Evolutionary conservation across 225 moss, liverwort and hornwort genomes (phyloP).

Genomic region (Takakia lepidozioides): DNA sequence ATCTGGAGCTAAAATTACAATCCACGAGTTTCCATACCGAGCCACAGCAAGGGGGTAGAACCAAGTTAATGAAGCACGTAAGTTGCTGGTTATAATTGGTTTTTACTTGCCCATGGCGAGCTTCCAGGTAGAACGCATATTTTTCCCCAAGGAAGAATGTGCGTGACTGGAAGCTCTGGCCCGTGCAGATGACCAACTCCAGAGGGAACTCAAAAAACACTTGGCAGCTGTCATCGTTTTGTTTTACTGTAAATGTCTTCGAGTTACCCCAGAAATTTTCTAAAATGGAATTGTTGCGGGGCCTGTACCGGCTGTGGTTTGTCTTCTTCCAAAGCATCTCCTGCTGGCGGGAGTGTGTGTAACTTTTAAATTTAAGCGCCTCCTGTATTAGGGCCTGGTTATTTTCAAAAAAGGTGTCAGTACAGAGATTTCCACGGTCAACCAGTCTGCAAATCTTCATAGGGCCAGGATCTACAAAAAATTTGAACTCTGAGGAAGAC

Average conservation of each 20-base stretch:
- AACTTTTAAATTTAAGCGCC: constrained; percentile 73
- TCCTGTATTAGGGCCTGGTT: constrained; percentile 62
- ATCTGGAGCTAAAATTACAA: constrained; percentile 11
- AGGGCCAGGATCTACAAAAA: too few relatives aligned
- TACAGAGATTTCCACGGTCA: too few relatives aligned
- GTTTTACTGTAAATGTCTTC: constrained; percentile 61
- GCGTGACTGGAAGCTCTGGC: constrained; percentile 69
- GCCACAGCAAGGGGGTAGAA: constrained; percentile 25
- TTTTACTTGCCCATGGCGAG: constrained; percentile 68
- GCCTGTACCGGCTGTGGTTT: constrained; percentile 65
- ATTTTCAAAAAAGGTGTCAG: too few relatives aligned
- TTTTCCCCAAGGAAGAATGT: constrained; percentile 54
- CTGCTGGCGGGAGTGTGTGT: constrained; percentile 69
- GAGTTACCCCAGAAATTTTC: constrained; percentile 83
- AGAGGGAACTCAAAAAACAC: constrained; percentile 80
- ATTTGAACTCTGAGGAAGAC: too few relatives aligned
- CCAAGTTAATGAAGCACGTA: constrained; percentile 65
- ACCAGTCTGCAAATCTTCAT: too few relatives aligned
- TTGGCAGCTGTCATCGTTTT: constrained; percentile 61
- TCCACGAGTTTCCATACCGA: constrained; percentile 19
- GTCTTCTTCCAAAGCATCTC: constrained; percentile 85
- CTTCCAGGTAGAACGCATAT: constrained; percentile 76
- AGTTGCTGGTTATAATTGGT: constrained; percentile 69
- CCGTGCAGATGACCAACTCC: constrained; percentile 72
- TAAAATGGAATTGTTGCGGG: constrained; percentile 58